phyloP scores from a whole-genome alignment of 805 yeast species.

The Ogataea corticis region DNA sequence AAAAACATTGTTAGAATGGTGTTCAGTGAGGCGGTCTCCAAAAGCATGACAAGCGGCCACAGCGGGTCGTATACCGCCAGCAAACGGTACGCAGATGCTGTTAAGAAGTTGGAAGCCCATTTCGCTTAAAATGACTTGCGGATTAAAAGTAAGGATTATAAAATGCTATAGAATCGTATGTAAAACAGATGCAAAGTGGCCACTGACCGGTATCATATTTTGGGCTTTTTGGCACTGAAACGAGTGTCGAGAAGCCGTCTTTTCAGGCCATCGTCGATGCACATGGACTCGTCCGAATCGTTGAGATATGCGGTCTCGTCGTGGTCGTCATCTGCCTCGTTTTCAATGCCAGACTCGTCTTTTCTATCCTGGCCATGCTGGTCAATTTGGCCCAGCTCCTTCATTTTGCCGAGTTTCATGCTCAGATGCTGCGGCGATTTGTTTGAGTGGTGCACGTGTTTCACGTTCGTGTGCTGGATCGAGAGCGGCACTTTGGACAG shows the following conservation, averaged over 20 bases:
- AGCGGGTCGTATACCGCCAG: constrained; percentile 27
- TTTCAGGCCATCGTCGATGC: constrained; percentile 16
- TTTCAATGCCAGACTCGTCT: not conserved
- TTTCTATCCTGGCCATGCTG: not conserved
- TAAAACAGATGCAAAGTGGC: no score
- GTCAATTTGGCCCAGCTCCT: constrained; percentile 9
- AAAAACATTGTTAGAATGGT: constrained; percentile 54
- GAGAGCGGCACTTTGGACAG: constrained; percentile 24
- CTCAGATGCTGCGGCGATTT: constrained; percentile 12
- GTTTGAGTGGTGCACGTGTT: constrained; percentile 13
- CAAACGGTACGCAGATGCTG: constrained; percentile 26
- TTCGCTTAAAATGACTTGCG: constrained; percentile 3
- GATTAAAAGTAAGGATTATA: no score
- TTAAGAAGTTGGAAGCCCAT: constrained; percentile 20
- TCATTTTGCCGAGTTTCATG: constrained; percentile 10
- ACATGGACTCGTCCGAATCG: constrained; percentile 18
- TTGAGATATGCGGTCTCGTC: constrained; percentile 8
- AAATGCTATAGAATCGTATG: no score
- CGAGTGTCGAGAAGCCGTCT: constrained; percentile 17
- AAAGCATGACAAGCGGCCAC: constrained; percentile 19
- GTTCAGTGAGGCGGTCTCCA: constrained; percentile 39
- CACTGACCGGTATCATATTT: not conserved
- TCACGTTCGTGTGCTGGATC: constrained; percentile 20
- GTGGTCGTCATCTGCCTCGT: constrained; percentile 11
- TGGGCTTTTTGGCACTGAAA: constrained; percentile 9